Evolutionary conservation across 768 basidiomycete genomes (phyloP), one percentile per base, ranked within the genome.

Genomic region (Tulasnella calospora): DNA sequence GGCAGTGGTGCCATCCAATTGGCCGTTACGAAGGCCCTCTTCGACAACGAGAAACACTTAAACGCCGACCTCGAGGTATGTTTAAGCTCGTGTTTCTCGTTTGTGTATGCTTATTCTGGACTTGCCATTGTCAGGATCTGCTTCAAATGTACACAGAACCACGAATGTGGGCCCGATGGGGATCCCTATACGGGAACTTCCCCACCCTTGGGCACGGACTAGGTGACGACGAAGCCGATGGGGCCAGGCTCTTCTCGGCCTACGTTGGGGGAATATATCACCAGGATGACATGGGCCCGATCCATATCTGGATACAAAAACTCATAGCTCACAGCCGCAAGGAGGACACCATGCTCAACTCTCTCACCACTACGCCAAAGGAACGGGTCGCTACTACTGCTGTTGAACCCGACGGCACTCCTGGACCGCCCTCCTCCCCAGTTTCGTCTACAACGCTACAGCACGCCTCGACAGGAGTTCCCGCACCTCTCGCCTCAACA

Each of bases 231-330:
- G 46, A 38, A 9, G 1, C 19, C 51, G 55, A 40, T 4, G 30
- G 21, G 7, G 8, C 61, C 5, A 27, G 41, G n/a, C 36, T 69
- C 7, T 76, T 76, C 61, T 51, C 75, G 0, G 75, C 75, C 17
- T 76, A 76, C 27, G 75, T 76, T 23, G 75, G 75, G 27, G 75
- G 38, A 27, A 1, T 76, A 13, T 76, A 76, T 30, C 75, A 76
- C 12, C 75, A 76, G 30, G 75, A 76, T 30, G 75, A 35, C 30
- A 33, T 76, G 7, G 4, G 40, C 12, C 33, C n/a, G 23, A n/a
- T 41, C 36, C 30, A 76, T 1, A 21, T 17, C 19, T 76, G 75
- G 75, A 57, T 76, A 30, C 35, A 36, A 12, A 9, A 33, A 15
- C 75, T 76, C 57, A 69, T 76, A 47, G 23, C 10, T n/a, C 36